These are phyloP conservation scores for Aspergillus incahuasiensis DNA, from an alignment of 495 filamentous ascomycete genomes.

Conservation along the genomic window DNA sequence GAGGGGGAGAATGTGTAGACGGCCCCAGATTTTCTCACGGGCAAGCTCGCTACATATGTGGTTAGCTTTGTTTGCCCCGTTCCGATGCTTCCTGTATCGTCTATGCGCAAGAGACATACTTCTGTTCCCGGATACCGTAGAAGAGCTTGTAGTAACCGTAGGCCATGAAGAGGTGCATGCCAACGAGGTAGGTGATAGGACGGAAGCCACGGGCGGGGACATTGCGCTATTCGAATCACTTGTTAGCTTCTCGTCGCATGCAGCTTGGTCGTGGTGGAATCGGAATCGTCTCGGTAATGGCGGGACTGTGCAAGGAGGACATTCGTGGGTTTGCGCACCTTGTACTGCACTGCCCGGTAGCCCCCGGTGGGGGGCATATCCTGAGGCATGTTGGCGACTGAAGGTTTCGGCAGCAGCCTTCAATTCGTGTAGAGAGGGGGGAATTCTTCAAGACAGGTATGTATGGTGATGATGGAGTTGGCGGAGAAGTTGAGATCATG, in stretches of 20 bases:
- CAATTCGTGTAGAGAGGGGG: slow-evolving; percentile 23
- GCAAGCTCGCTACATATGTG: slow-evolving; percentile 66
- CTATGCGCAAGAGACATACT: slow-evolving; percentile 52
- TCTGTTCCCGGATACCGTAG: slow-evolving; percentile 75
- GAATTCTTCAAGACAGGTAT: slow-evolving; percentile 11
- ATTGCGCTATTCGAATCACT: slow-evolving; percentile 61
- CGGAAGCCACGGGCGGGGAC: slow-evolving; percentile 88
- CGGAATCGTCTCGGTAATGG: not conserved
- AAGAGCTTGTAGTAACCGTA: slow-evolving; percentile 85
- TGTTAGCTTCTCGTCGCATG: not conserved
- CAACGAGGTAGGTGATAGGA: slow-evolving; percentile 69
- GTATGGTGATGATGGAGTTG: slow-evolving; percentile 19
- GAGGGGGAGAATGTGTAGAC: slow-evolving; percentile 85
- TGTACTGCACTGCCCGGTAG: slow-evolving; percentile 94
- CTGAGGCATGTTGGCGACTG: slow-evolving; percentile 49
- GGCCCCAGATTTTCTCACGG: slow-evolving; percentile 95
- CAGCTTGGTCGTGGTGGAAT: not conserved
- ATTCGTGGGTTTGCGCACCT: slow-evolving; percentile 50
- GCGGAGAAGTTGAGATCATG: slow-evolving; percentile 30
- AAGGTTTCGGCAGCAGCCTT: slow-evolving; percentile 17
- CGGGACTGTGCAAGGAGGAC: not conserved
- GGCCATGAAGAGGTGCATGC: slow-evolving; percentile 67
- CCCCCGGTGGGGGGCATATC: slow-evolving; percentile 94
- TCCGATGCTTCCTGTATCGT: too few species aligned
- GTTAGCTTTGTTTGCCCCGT: too few species aligned